Percentiles rank a stretch among this genome's conserved stretches.
These are phyloP conservation scores for Talaromyces adpressus DNA, from an alignment of 495 filamentous ascomycete genomes.

Conservation along the genomic window DNA sequence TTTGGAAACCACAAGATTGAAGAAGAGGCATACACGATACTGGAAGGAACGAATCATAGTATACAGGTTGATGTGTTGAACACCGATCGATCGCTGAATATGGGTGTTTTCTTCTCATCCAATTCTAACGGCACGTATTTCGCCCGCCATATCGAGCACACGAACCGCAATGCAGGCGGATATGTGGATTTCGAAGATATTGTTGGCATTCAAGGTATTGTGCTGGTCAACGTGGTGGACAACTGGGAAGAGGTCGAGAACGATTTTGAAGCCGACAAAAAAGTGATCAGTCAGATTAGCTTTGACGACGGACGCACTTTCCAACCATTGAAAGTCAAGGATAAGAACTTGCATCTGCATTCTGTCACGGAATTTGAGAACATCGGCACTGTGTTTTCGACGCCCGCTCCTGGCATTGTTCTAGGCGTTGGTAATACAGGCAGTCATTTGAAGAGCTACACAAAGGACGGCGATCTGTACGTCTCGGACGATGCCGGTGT, in stretches of 20 bases:
- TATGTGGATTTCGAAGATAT: constrained; percentile 93
- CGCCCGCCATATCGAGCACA: constrained; percentile 80
- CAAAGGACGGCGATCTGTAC: constrained; percentile 63
- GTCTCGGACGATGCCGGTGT: constrained; percentile 87
- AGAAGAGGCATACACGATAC: constrained; percentile 83
- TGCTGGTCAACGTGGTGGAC: constrained; percentile 80
- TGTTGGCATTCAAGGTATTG: constrained; percentile 79
- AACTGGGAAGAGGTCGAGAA: constrained; percentile 73
- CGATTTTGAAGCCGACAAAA: constrained; percentile 44
- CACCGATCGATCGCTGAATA: constrained; percentile 49
- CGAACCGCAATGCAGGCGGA: constrained; percentile 66
- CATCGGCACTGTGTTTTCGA: constrained; percentile 83
- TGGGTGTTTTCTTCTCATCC: constrained; percentile 85
- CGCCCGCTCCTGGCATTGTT: constrained; percentile 81
- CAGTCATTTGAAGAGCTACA: constrained; percentile 53
- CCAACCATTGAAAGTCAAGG: constrained; percentile 51
- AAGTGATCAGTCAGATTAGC: constrained; percentile 71
- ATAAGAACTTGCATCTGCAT: constrained; percentile 70
- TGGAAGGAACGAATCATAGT: constrained; percentile 95
- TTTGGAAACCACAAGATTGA: constrained; percentile 76
- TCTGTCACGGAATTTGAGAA: constrained; percentile 78
- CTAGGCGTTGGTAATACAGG: constrained; percentile 93
- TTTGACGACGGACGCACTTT: constrained; percentile 91
- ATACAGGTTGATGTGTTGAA: constrained; percentile 92
- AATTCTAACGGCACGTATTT: constrained; percentile 97